Evolutionary conservation across 768 basidiomycete species (phyloP), one percentile per base, ranked within the genome.

Genomic region (Lanmaoa rubissima): DNA sequence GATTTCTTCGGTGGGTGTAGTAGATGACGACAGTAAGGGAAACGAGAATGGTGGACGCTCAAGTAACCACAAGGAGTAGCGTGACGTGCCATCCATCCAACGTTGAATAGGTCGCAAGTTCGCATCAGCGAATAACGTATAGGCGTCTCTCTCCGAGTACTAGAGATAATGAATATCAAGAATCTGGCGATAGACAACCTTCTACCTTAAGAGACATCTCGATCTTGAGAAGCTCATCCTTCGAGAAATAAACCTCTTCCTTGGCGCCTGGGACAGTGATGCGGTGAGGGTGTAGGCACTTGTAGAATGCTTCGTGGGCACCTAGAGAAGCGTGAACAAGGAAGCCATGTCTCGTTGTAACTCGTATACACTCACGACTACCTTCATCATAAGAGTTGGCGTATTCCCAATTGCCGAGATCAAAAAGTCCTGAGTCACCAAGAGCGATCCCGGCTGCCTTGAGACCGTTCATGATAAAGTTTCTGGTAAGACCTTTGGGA

Each of bases 401-500:
- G 67, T 94, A 94, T 55, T 86, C 85, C 91, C 91, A 95, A 31
- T 90, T 84, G 38, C 74, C 71, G 57, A 82, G 76, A 28, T 81
- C 77, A 63, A 94, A 89, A 61, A 90, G 57, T 6, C 67, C 65
- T 61, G 87, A 84, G 59, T 89, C 73, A 10, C 91, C 89, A 12
- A 96, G 77, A 19, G 81, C 78, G 21, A 79, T 74, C 11, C 90
- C 88, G 1, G 90, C 89, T 10, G 76, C 82, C 53, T 74, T 79
- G 51, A 96, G 78, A 0, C 90, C 94, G 64, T 97, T 94, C 83
- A 94, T 86, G 59, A 95, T 89, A 67, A 97, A 96, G 12, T 74
- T 74, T 63, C 75, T 78, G 1, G 92, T 93, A 60, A 84, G 74
- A 4, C 90, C 92, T 57, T 82, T 79, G 5, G 78, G 75, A 63